Percentiles rank a stretch among this genome's conserved stretches.
These are phyloP conservation scores for Boletus pseudopeckii DNA, from an alignment of 768 basidiomycete species.

Conservation along the genomic window DNA sequence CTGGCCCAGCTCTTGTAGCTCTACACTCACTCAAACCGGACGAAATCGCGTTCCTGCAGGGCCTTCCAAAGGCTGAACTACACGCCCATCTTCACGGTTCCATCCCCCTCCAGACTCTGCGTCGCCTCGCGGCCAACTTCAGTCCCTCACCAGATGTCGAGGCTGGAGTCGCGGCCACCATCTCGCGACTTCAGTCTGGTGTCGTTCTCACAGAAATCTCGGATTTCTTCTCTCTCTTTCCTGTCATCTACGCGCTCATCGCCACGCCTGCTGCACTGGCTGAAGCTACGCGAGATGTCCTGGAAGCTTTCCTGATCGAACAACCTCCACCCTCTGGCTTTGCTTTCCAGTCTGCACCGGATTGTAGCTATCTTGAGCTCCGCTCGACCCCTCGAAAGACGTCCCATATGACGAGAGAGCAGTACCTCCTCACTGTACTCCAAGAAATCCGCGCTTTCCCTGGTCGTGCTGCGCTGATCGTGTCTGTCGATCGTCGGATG, in stretches of 20 bases:
- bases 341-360: slow-evolving; percentile 37
- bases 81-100: slow-evolving; percentile 87
- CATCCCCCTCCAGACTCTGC: slow-evolving; percentile 64
- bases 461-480: slow-evolving; percentile 56
- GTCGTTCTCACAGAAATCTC: slow-evolving; percentile 48
- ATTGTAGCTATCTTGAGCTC: slow-evolving; percentile 77
- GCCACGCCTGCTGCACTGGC: slow-evolving; percentile 53
- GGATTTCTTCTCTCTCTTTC: slow-evolving; percentile 75
- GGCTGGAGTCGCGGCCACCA: slow-evolving; percentile 42
- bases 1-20: slow-evolving; percentile 44
- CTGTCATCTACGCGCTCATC: slow-evolving; percentile 75
- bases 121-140: slow-evolving; percentile 54
- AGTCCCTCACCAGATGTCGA: slow-evolving; percentile 20
- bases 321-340: slow-evolving; percentile 23
- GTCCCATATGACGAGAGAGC: slow-evolving; percentile 49
- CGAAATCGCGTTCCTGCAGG: slow-evolving; percentile 58
- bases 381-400: slow-evolving; percentile 73
- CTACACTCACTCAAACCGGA: slow-evolving; percentile 46
- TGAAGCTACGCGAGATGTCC: slow-evolving; percentile 60
- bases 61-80: slow-evolving; percentile 76
- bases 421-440: slow-evolving; percentile 66
- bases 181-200: slow-evolving; percentile 39
- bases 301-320: slow-evolving; percentile 52
- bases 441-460: slow-evolving; percentile 59
- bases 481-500: slow-evolving; percentile 79